A percentile compares a stretch with the other conserved stretches of the same genome.
Conservation (phyloP, 306 rosid species). For the Geum urbanum region DNA sequence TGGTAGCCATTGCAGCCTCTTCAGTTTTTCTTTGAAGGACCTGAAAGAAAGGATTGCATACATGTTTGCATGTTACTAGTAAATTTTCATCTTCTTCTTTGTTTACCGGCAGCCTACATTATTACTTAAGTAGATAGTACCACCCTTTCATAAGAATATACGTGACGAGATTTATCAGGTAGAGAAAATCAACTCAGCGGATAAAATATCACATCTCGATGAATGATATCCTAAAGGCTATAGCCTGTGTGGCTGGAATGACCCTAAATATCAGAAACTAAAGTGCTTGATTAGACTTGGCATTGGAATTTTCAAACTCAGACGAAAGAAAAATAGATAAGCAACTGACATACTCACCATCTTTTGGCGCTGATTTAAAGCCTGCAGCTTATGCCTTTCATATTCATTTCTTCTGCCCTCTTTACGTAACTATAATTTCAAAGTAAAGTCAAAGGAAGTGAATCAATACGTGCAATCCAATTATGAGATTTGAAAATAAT, state of each 20-base stretch:
- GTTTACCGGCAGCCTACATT: not conserved
- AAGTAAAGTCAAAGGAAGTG: slow-evolving; percentile 25
- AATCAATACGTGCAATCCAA: slow-evolving; percentile 10
- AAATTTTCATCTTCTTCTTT: not conserved
- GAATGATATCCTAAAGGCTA: not conserved
- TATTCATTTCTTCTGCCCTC: slow-evolving; percentile 99
- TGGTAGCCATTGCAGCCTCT: slow-evolving; percentile 99
- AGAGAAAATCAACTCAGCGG: not conserved
- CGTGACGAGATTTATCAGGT: not conserved
- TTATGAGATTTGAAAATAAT: slow-evolving; percentile 4
- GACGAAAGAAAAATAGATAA: slow-evolving; percentile 17
- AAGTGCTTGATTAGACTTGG: slow-evolving; percentile 1
- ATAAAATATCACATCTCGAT: not conserved
- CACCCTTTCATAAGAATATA: not conserved
- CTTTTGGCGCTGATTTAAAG: slow-evolving; percentile 97
- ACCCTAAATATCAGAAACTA: not conserved
- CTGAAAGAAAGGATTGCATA: slow-evolving; percentile 37
- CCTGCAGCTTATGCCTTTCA: slow-evolving; percentile 98
- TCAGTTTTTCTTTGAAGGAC: slow-evolving; percentile 99
- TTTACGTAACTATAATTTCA: slow-evolving; percentile 62
- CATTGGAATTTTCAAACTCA: not conserved
- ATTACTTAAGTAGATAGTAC: not conserved
- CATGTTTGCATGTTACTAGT: not conserved
- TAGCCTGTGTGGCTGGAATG: not conserved
- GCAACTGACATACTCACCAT: slow-evolving; percentile 54